A percentile compares a stretch with the other conserved stretches of the same genome.
These are phyloP conservation scores for Aspergillus pseudoviridinutans DNA, from an alignment of 2,329 filamentous ascomycete species.

Conservation along the genomic window DNA sequence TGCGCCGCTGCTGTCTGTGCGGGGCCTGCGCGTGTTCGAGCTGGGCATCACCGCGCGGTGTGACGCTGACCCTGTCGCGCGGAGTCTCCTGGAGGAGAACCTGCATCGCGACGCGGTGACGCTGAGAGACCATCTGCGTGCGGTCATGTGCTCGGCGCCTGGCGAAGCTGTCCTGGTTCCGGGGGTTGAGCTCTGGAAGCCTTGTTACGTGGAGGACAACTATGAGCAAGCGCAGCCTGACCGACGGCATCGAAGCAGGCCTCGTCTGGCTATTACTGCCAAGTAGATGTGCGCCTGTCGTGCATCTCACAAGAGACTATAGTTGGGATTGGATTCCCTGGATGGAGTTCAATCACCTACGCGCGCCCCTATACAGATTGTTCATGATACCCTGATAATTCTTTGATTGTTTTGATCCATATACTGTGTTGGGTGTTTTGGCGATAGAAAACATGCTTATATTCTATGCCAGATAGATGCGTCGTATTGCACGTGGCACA, in stretches of 20 bases:
- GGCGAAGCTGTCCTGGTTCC: constrained; percentile 1
- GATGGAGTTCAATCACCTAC: neutral
- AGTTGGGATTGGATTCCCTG: neutral
- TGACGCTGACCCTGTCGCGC: constrained; percentile 23
- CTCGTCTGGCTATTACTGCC: neutral
- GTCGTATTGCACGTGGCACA: neutral
- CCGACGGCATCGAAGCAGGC: neutral
- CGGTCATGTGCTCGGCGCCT: constrained; percentile 21
- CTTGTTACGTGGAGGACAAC: neutral
- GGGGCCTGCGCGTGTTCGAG: constrained; percentile 29
- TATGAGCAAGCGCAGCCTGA: neutral
- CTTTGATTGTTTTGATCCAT: neutral
- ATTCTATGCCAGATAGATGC: neutral
- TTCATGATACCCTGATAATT: neutral
- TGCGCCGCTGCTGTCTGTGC: constrained; percentile 23
- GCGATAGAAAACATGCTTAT: neutral
- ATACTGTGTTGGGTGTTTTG: neutral
- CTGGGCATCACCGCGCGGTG: constrained; percentile 32
- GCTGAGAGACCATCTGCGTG: constrained; percentile 24
- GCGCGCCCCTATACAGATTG: neutral
- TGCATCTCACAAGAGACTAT: neutral
- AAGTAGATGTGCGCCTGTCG: neutral
- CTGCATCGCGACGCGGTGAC: constrained; percentile 23
- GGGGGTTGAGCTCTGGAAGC: neutral
- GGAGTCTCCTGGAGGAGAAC: constrained; percentile 20